A percentile compares a stretch with the other conserved stretches of the same genome.
phyloP scores from a whole-genome alignment of 768 basidiomycete species.

The Boletus edulis region DNA sequence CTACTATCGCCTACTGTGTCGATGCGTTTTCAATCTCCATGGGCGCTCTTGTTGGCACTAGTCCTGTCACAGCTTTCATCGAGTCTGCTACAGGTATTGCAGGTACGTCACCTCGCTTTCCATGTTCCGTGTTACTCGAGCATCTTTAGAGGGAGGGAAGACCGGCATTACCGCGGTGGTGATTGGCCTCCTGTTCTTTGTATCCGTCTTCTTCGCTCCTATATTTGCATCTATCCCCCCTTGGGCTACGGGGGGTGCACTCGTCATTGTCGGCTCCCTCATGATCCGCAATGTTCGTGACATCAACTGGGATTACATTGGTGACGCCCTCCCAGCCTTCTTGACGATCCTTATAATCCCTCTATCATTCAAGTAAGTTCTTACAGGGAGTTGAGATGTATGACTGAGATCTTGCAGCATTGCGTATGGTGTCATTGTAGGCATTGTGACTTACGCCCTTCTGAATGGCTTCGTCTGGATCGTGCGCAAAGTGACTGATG shows the following conservation, averaged over 20 bases:
- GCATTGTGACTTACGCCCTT: slow-evolving; percentile 65
- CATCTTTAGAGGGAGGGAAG: slow-evolving; percentile 71
- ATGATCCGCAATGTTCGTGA: slow-evolving; percentile 87
- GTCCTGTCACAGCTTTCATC: slow-evolving; percentile 80
- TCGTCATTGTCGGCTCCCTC: slow-evolving; percentile 82
- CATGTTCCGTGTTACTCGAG: slow-evolving; percentile 2
- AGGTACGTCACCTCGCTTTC: slow-evolving; percentile 38
- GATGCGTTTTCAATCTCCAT: slow-evolving; percentile 81
- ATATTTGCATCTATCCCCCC: slow-evolving; percentile 85
- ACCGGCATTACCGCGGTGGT: slow-evolving; percentile 80
- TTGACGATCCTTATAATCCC: slow-evolving; percentile 79
- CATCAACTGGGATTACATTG: slow-evolving; percentile 88
- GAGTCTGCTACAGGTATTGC: slow-evolving; percentile 81
- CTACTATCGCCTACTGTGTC: slow-evolving; percentile 78
- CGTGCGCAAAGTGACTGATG: slow-evolving; percentile 53
- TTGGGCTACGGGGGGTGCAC: slow-evolving; percentile 86
- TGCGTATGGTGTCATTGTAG: slow-evolving; percentile 86
- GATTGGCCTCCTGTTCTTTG: slow-evolving; percentile 73
- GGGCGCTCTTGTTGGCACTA: slow-evolving; percentile 76
- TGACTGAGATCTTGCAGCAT: slow-evolving; percentile 48
- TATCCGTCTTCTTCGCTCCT: slow-evolving; percentile 85
- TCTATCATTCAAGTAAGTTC: slow-evolving; percentile 67
- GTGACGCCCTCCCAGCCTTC: slow-evolving; percentile 87
- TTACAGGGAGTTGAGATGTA: not conserved
- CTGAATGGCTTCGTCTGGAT: slow-evolving; percentile 69